These are phyloP conservation scores for Penicillium simplicissimum DNA, from an alignment of 495 filamentous ascomycete species.

Conservation along the genomic window DNA sequence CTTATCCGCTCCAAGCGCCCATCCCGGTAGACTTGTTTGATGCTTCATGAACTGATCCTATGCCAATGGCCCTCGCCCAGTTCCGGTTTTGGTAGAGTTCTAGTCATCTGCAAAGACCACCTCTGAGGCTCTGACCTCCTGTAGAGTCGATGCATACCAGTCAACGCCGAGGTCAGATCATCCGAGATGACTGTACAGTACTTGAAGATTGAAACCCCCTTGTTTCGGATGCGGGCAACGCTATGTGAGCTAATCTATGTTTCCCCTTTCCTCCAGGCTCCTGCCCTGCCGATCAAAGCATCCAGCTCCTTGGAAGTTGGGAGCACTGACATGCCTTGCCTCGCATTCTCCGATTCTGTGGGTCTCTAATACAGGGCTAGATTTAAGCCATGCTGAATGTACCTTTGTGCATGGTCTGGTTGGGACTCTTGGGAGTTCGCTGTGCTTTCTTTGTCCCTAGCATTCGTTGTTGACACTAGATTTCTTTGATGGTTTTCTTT, in stretches of 20 bases:
- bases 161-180: slow-evolving; percentile 3
- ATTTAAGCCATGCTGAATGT: slow-evolving; percentile 4
- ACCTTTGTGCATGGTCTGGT: slow-evolving; percentile 10
- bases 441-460: slow-evolving; percentile 2
- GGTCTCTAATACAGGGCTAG: slow-evolving; percentile 17
- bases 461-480: neutral
- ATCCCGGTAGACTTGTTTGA: neutral
- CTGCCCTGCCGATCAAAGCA: slow-evolving; percentile 25
- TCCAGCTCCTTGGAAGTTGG: slow-evolving; percentile 29
- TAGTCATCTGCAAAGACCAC: neutral
- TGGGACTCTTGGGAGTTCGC: neutral
- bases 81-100: neutral
- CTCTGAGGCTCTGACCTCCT: neutral
- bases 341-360: slow-evolving; percentile 21
- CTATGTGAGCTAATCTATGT: slow-evolving; percentile 24
- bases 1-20: neutral
- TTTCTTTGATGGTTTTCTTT: neutral
- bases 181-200: no score
- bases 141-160: slow-evolving; percentile 9
- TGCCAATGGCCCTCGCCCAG: neutral
- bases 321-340: slow-evolving; percentile 26
- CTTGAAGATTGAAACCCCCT: slow-evolving; percentile 17
- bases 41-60: neutral
- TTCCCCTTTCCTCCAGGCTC: slow-evolving; percentile 14
- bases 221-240: slow-evolving; percentile 20